Evolutionary conservation across 192 early-diverging fungal genomes (phyloP).

Genomic region (Backusella psychrophila): DNA sequence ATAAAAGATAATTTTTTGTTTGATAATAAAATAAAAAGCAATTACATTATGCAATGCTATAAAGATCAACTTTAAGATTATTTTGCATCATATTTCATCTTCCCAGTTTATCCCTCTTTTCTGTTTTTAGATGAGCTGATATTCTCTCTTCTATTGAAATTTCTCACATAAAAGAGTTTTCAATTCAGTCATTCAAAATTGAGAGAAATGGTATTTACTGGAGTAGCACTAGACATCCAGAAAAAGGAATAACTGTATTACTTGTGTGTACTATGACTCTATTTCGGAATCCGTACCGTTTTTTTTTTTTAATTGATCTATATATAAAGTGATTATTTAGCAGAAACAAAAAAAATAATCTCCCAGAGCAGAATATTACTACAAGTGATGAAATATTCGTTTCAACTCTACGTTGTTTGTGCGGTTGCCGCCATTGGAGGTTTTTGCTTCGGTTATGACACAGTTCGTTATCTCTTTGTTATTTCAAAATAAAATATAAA

Average conservation of each 20-base stretch:
- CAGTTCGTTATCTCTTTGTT: not conserved
- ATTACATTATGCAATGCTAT: not conserved
- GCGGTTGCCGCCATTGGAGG: constrained; percentile 55
- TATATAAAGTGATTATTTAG: not conserved
- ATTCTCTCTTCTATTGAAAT: not conserved
- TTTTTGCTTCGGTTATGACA: constrained; percentile 70
- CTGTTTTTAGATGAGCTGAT: not conserved
- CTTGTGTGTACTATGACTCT: not conserved
- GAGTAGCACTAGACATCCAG: not conserved
- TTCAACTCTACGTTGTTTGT: constrained; percentile 24
- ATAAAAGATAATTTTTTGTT: not conserved
- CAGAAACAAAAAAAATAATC: no score
- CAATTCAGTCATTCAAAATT: not conserved
- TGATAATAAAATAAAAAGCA: not conserved
- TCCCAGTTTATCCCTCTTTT: not conserved
- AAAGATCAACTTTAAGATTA: not conserved
- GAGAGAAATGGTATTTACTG: not conserved
- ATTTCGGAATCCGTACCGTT: not conserved
- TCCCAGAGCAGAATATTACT: not conserved
- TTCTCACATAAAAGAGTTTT: not conserved
- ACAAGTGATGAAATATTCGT: not conserved
- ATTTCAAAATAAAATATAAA: not conserved
- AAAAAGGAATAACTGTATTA: not conserved
- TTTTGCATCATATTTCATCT: not conserved
- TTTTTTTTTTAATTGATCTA: not conserved